A percentile compares a stretch with the other conserved stretches of the same genome.
Evolutionary conservation across 164 flowering plant species (phyloP).

Genomic region (Nelumbo lutea): DNA sequence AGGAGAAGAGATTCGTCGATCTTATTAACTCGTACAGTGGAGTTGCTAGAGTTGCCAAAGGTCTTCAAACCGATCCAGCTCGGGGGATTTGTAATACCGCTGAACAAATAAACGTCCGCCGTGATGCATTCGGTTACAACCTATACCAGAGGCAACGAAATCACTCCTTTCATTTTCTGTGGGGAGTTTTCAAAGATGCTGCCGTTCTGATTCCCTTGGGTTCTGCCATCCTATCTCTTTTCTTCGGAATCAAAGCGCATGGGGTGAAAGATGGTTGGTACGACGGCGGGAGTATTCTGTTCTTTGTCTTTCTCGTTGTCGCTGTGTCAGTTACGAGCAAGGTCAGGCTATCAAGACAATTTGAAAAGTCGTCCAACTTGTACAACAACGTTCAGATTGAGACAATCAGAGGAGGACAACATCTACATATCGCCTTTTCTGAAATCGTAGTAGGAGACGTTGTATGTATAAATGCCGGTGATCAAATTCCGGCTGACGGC

Average conservation of each 20-base stretch:
- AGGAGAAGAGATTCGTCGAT: constrained; percentile 17
- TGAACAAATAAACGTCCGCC: constrained; percentile 13
- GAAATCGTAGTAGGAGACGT: constrained; percentile 50
- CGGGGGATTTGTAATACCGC: constrained; percentile 18
- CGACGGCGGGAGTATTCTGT: constrained; percentile 44
- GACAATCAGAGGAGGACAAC: constrained; percentile 34
- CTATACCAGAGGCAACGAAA: constrained; percentile 30
- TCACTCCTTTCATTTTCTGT: constrained; percentile 27
- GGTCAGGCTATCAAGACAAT: constrained; percentile 33
- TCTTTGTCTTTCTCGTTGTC: constrained; percentile 42
- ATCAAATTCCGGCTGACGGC: constrained; percentile 59
- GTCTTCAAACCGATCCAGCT: constrained; percentile 15
- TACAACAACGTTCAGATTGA: constrained; percentile 32
- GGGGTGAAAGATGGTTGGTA: constrained; percentile 45
- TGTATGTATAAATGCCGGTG: constrained; percentile 38
- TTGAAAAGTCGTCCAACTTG: constrained; percentile 25
- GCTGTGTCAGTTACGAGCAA: constrained; percentile 38
- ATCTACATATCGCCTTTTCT: constrained; percentile 30
- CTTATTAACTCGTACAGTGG: constrained; percentile 20
- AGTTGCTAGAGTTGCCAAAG: constrained; percentile 3
- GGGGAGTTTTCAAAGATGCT: constrained; percentile 40
- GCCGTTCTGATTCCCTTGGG: constrained; percentile 39
- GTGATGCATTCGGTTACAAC: constrained; percentile 25
- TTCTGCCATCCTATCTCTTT: constrained; percentile 38
- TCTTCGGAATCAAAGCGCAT: constrained; percentile 41